Base-by-base conservation (phyloP, 1,284 basidiomycete genomes). In the Sphagnurus paluster region DNA sequence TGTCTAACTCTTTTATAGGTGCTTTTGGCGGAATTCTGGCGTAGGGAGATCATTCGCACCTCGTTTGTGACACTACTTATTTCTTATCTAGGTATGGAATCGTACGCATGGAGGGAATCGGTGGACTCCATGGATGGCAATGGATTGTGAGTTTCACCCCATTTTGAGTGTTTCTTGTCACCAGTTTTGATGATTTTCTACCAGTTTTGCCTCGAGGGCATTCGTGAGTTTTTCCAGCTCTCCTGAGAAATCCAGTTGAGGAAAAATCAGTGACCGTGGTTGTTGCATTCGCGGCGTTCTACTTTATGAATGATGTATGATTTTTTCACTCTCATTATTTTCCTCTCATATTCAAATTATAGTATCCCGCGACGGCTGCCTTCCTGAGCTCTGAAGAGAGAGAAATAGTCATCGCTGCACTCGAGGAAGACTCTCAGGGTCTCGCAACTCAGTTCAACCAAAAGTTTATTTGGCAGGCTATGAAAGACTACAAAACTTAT, bases 321-420 rank as follows among this genome's bases (percentile, higher is more conserved):
- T 16, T 13, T 32, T 13, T 33, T 17, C 26, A 21, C 48, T 8
- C 23, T 5, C 57, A 1, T 23, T 20, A 3, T 25, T 16, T n/a
- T 11, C 24, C 37, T 24, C n/a, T 35, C 38, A 39, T 7, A 39
- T 10, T 11, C 21, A 17, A 33, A 2, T 10, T 52, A 1, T 48
- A 76, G 74, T 77, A 70, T 50, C 76, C 75, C 9, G 68, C 67
- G 46, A 76, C 75, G 2, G 74, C 75, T 3, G 61, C 56, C 4
- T 77, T 77, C 54, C 58, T 77, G 49, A 70, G 67, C 1, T 60
- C 63, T 8, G 35, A 48, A 3, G 74, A 76, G 49, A 67, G 65
- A 32, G 46, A 37, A 20, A 48, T 59, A 25, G 57, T 77, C 6
- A 37, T 69, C 5, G 46, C 54, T 13, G 64, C 72, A 58, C 56